A percentile compares a stretch with the other conserved stretches of the same genome.
These are phyloP conservation scores for Geranomyces michiganensis DNA, from an alignment of 192 early-diverging fungal species.

Conservation along the genomic window DNA sequence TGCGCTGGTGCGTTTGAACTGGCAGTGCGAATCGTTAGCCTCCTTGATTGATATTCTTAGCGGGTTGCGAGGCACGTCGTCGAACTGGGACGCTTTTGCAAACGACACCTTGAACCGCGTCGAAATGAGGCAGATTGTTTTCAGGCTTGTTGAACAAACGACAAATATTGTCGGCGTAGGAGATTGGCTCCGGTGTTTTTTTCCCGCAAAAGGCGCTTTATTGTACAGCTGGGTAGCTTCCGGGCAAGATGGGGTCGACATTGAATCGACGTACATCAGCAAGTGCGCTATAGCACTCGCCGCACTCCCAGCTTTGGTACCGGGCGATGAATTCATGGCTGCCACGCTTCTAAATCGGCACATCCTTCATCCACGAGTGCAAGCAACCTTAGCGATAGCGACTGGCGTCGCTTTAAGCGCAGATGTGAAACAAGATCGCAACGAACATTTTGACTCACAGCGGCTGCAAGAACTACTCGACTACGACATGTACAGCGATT, in stretches of 20 bases:
- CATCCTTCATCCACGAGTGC: conserved; percentile 24
- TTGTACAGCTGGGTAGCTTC: conserved; percentile 18
- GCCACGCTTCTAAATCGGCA: conserved; percentile 20
- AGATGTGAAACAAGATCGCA: background rate
- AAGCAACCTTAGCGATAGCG: background rate
- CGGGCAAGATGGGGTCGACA: background rate
- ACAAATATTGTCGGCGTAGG: background rate
- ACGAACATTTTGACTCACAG: background rate
- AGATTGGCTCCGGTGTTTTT: conserved; percentile 20
- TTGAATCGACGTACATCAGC: background rate
- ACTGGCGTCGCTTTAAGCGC: background rate
- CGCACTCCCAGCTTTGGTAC: conserved; percentile 12
- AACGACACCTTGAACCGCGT: background rate
- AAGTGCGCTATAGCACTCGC: conserved; percentile 25
- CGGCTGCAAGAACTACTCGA: conserved; percentile 21
- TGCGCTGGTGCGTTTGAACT: conserved; percentile 5
- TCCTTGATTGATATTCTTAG: conserved; percentile 4
- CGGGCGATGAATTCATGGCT: conserved; percentile 34
- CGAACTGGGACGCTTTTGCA: background rate
- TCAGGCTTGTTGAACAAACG: background rate
- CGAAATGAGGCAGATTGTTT: background rate
- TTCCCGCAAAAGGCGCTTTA: background rate
- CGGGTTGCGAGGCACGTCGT: background rate
- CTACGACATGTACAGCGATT: conserved; percentile 23
- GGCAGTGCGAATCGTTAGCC: background rate